Evolutionary conservation across 495 filamentous ascomycete species (phyloP).

Genomic region (Tetracladium setigerum): DNA sequence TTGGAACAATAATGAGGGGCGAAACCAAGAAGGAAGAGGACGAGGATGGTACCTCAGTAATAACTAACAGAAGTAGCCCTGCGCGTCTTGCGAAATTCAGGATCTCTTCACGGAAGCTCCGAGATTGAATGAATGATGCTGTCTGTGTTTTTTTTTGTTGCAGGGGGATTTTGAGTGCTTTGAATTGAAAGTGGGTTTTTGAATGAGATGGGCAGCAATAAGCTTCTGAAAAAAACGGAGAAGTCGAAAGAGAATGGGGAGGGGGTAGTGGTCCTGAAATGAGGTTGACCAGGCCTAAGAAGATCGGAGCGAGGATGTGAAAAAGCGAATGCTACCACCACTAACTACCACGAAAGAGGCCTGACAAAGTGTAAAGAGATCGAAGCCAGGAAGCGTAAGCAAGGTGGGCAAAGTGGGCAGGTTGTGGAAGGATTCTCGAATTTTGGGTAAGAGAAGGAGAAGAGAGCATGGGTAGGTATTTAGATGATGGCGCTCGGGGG

Average conservation of each 20-base stretch:
- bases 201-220: background rate
- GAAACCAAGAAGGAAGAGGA: conserved; percentile 9
- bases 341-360: background rate
- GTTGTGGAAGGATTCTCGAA: conserved; percentile 6
- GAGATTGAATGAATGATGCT: conserved; percentile 6
- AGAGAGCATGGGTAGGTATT: too few relatives aligned
- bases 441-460: background rate
- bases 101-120: conserved; percentile 1
- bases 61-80: conserved; percentile 19
- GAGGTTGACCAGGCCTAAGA: conserved; percentile 13
- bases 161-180: too few relatives aligned
- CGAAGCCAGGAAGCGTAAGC: background rate
- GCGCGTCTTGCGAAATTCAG: conserved; percentile 16
- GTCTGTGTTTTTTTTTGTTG: background rate
- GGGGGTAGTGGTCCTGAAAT: background rate
- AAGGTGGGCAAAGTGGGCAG: background rate
- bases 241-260: too few relatives aligned
- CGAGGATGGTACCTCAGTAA: conserved; percentile 23
- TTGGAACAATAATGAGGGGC: background rate
- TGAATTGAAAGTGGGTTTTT: too few relatives aligned
- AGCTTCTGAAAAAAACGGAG: too few relatives aligned
- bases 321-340: conserved; percentile 2
- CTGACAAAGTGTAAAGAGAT: background rate
- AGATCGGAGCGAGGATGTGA: conserved; percentile 22
- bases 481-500: too few relatives aligned